Percentiles rank a stretch among this genome's conserved stretches.
Conservation (phyloP, 306 rosid species). For the Canavalia gladiata region DNA sequence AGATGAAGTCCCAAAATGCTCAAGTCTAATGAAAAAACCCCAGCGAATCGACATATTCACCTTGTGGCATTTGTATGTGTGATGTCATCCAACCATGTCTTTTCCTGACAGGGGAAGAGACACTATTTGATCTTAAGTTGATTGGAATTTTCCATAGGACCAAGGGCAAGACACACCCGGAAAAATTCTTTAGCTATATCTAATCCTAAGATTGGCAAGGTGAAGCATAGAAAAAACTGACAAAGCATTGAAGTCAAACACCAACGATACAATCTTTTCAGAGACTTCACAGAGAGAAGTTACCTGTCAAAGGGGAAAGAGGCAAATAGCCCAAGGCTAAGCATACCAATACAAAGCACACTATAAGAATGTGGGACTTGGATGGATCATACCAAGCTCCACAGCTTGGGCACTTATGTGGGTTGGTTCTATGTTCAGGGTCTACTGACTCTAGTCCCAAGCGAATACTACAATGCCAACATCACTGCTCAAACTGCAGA, state of each 20-base stretch:
- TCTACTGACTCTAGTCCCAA: constrained; percentile 23
- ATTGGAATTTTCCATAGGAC: constrained; percentile 1
- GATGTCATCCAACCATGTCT: constrained; percentile 9
- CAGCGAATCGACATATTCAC: neutral
- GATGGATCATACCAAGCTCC: constrained; percentile 21
- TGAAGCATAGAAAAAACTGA: constrained; percentile 4
- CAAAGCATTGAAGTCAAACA: neutral
- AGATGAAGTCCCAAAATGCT: neutral
- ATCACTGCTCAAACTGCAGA: neutral
- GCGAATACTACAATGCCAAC: neutral
- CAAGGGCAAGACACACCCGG: neutral
- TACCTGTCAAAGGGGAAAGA: neutral
- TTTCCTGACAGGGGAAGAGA: constrained; percentile 9
- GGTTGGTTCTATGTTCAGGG: constrained; percentile 10
- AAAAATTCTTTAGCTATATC: neutral
- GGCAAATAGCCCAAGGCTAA: neutral
- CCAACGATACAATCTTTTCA: neutral
- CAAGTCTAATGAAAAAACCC: neutral
- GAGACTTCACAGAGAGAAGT: neutral
- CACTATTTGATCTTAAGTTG: constrained; percentile 16
- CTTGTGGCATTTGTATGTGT: neutral
- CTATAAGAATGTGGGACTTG: neutral
- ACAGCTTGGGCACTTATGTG: neutral
- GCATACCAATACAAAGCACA: neutral
- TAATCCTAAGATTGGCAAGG: constrained; percentile 20